phyloP scores from a whole-genome alignment of 306 rosid genomes.

The Vachellia collinsii region DNA sequence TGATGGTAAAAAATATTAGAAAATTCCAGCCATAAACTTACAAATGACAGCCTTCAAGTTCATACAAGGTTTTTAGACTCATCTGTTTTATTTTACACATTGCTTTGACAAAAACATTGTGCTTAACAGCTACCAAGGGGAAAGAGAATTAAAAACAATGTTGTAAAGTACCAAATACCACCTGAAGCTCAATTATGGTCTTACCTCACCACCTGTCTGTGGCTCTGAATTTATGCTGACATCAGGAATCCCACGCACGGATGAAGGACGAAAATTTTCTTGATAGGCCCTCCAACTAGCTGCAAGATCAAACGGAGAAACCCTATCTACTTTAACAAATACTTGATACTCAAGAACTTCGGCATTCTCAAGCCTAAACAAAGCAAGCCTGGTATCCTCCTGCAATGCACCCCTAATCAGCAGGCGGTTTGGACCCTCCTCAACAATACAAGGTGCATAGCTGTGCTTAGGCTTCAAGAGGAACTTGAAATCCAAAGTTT shows the following conservation, averaged over 20 bases:
- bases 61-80: conserved; percentile 16
- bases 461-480: conserved; percentile 76
- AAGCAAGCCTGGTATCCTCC: conserved; percentile 78
- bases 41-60: conserved; percentile 21
- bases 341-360: conserved; percentile 77
- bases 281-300: conserved; percentile 98
- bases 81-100: not conserved
- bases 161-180: conserved; percentile 2
- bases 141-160: conserved; percentile 11
- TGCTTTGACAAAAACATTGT: conserved; percentile 26
- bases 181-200: conserved; percentile 19
- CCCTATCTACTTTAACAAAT: conserved; percentile 76
- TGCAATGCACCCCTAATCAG: conserved; percentile 79
- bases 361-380: conserved; percentile 64
- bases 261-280: conserved; percentile 72
- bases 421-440: conserved; percentile 87
- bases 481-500: conserved; percentile 90
- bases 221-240: conserved; percentile 70
- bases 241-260: conserved; percentile 95
- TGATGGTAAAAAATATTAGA: not conserved
- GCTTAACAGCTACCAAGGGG: conserved; percentile 24
- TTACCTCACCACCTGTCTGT: conserved; percentile 67
- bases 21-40: conserved; percentile 4
- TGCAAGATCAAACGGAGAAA: conserved; percentile 94
- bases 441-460: conserved; percentile 64